Evolutionary conservation across 2,329 filamentous ascomycete species (phyloP).

Genomic region (Pestalotiopsis sp.): DNA sequence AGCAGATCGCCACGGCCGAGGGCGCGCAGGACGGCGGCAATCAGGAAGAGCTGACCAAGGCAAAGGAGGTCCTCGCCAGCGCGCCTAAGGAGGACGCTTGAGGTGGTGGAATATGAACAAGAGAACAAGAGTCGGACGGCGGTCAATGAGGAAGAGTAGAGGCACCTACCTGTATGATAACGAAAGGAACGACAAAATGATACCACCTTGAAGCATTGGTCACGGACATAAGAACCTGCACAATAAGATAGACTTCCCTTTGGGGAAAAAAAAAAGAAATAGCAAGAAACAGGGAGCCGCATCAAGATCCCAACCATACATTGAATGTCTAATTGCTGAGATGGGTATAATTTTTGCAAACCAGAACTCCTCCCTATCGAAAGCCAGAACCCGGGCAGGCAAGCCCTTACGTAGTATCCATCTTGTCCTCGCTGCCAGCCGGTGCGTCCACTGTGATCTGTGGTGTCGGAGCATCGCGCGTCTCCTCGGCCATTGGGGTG

Average conservation of each 20-base stretch:
- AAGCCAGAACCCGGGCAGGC: background rate
- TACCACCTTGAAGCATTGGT: conserved; percentile 6
- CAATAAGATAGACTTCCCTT: background rate
- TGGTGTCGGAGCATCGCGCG: conserved; percentile 32
- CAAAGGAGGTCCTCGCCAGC: conserved; percentile 44
- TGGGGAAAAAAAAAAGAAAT: background rate
- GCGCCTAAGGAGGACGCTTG: conserved; percentile 9
- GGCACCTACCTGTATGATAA: background rate
- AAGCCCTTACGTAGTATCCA: conserved; percentile 60
- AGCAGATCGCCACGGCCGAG: conserved; percentile 69
- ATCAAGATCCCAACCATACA: background rate
- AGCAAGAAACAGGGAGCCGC: background rate
- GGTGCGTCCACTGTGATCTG: conserved; percentile 52
- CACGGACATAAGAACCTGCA: background rate
- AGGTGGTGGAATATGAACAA: background rate
- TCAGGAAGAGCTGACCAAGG: conserved; percentile 54
- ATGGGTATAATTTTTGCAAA: conserved; percentile 5
- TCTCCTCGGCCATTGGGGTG: conserved; percentile 31
- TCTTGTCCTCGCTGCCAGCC: conserved; percentile 55
- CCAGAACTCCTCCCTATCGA: background rate
- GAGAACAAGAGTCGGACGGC: background rate
- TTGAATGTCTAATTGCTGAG: background rate
- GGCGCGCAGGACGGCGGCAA: conserved; percentile 41
- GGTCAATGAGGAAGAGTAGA: background rate
- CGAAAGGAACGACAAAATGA: conserved; percentile 4